phyloP scores from a whole-genome alignment of 2,329 filamentous ascomycete species.

The Trichoderma arundinaceum region DNA sequence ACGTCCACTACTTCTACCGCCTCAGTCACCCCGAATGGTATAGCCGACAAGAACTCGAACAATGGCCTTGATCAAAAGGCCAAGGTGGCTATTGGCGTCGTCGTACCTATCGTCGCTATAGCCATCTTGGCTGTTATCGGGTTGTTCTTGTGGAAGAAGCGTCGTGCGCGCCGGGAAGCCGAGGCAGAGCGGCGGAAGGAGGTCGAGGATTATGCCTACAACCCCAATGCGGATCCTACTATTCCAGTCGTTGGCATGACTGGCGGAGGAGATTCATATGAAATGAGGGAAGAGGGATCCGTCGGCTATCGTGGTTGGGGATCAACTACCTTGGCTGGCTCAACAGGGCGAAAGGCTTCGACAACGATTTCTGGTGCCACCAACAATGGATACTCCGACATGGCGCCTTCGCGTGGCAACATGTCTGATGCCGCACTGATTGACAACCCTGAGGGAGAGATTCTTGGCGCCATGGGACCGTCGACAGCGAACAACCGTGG shows the following conservation, averaged over 20 bases:
- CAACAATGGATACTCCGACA: conserved; percentile 74
- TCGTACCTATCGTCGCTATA: conserved; percentile 89
- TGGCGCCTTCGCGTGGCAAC: conserved; percentile 68
- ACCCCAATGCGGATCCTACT: conserved; percentile 93
- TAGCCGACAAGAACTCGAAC: conserved; percentile 2
- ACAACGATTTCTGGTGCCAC: conserved; percentile 84
- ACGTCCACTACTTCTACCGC: conserved; percentile 39
- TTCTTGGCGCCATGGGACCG: conserved; percentile 81
- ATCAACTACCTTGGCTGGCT: conserved; percentile 70
- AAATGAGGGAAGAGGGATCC: conserved; percentile 78
- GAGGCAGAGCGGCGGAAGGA: conserved; percentile 93
- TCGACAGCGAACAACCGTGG: conserved; percentile 67
- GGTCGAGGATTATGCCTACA: conserved; percentile 96
- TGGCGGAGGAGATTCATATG: conserved; percentile 65
- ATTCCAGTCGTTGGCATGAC: conserved; percentile 59
- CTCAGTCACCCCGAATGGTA: conserved; percentile 35
- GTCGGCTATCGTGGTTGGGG: conserved; percentile 96
- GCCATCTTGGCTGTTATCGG: conserved; percentile 77
- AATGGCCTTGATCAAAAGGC: conserved; percentile 62
- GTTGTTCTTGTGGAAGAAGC: conserved; percentile 85
- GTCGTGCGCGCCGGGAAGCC: conserved; percentile 81
- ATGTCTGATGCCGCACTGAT: conserved; percentile 68
- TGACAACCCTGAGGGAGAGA: conserved; percentile 75
- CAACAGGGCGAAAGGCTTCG: conserved; percentile 80
- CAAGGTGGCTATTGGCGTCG: conserved; percentile 89